A percentile compares a stretch with the other conserved stretches of the same genome.
These are phyloP conservation scores for Ambrosia trifida DNA, from an alignment of 129 eudicot species.

Conservation along the genomic window DNA sequence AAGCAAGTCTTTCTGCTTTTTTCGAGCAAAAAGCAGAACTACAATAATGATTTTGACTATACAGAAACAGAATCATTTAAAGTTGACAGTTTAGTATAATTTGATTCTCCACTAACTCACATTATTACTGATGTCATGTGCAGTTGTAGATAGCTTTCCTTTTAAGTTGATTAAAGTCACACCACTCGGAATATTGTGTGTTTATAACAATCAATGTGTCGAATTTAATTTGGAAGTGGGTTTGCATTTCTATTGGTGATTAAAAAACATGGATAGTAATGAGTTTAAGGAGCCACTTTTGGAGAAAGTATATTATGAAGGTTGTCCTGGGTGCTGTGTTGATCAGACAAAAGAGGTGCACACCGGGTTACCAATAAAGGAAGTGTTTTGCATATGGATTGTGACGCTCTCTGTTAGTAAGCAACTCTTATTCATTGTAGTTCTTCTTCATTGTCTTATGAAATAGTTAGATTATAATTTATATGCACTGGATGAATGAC, in stretches of 20 bases:
- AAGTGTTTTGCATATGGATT: conserved; percentile 56
- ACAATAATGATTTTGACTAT: no score
- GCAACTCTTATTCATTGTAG: not conserved
- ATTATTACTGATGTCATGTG: not conserved
- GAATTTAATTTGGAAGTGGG: not conserved
- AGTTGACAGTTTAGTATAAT: not conserved
- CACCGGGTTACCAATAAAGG: conserved; percentile 56
- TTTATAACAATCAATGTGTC: not conserved
- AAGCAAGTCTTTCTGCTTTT: no score
- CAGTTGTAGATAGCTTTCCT: not conserved
- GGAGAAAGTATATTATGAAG: conserved; percentile 44
- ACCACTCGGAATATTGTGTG: not conserved
- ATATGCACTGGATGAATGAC: not conserved
- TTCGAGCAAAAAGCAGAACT: no score
- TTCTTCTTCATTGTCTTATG: not conserved
- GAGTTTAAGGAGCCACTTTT: conserved; percentile 41
- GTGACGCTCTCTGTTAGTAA: conserved; percentile 59
- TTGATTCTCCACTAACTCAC: not conserved
- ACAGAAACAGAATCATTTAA: not conserved
- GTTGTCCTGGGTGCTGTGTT: conserved; percentile 71
- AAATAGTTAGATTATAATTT: not conserved
- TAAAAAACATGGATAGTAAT: conserved; percentile 26
- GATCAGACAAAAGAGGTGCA: conserved; percentile 47
- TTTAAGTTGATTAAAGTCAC: not conserved
- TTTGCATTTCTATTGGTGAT: not conserved